Base-by-base conservation (phyloP, 2,329 filamentous ascomycete species). In the Ilyonectria robusta region DNA sequence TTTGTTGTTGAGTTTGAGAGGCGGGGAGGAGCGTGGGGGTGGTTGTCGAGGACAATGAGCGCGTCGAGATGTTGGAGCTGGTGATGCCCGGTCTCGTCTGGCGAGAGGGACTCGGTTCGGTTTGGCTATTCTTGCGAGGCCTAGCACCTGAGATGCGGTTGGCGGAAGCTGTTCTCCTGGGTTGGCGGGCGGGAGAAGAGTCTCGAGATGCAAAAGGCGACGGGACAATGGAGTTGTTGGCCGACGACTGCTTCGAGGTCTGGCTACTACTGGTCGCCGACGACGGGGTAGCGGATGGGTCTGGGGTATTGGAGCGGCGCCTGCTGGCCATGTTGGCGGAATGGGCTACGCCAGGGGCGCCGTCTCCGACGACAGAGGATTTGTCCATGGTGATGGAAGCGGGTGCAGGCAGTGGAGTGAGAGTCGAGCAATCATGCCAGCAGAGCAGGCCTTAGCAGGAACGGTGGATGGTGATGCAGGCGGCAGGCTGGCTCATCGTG, bases 11-110 rank as follows among this genome's bases (percentile, higher is more conserved):
- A 70, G 97, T 93, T 65, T 89, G 84, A 46, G 85, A 79, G 7
- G 86, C 80, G 37, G 91, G 87, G 55, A 88, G 88, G 40, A 95
- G 83, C 58, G 88, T 87, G 8, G 93, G 92, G 55, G 90, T 92
- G 70, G 85, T 90, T 40, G 90, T 84, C 42, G 92, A 87, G 17
- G 93, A 92, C 55, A 95, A 84, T 66, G 90, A 88, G 78, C 91
- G 88, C 79, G 92, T 88, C 64, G 91, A 84, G 21, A 91, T 84
- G 26, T 89, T 86, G 29, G 90, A 86, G 57, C 90, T 89, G 40
- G 90, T 87, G 62, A 87, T 84, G 63, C 83, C 87, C 64, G 84
- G 82, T 72, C 81, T 84, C 62, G 80, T 78, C 54, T 81, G 79
- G 59, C 91, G 87, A 62, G 86, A 84, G 21, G 91, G 90, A 73